Evolutionary conservation across 257 asterid species (phyloP), one percentile per base, ranked within the genome.

Genomic region (Parsonsia alboflavescens): DNA sequence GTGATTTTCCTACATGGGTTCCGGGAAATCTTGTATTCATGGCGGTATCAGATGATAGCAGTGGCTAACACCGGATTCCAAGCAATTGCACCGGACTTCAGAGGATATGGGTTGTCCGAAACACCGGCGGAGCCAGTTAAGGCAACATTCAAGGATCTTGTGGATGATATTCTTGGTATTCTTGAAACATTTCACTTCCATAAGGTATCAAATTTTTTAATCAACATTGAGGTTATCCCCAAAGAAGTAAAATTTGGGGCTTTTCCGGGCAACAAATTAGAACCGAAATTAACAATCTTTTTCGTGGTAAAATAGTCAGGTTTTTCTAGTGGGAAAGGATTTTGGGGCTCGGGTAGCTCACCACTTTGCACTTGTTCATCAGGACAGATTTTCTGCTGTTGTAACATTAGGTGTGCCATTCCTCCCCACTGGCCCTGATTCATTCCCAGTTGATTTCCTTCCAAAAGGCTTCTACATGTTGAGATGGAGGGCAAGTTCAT

Each of bases 1-100:
- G 91, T 88, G 61, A 59, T 88, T 19, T 86, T 89, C 85, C 21
- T 89, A 1, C 91, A 88, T 77, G 96, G 91, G 16, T 89, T 89
- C 64, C 93, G 90, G 0, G 93, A 89, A 36, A 85, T 86, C 69
- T 87, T 91, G 91, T 87, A 87, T 76, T 87, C 96, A 48, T 89
- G 93, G 96, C 85, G 93, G 66, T 85, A 89, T 80, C 92, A 89
- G 78, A 87, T 89, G 91, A 42, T 83, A 71, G 89, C 88, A 70
- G 86, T 65, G 42, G 83, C 90, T 22, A 30, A 71, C 19, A 84
- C 90, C 1, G 96, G 91, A 6, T 86, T 82, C 80, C 82, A 91
- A 77, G 88, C 96, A 5, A 81, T 89, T 0, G 91, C 93, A 3
- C 84, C 82, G 19, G 91, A 89, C 75, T 84, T 77, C 84, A 80